phyloP scores from a whole-genome alignment of 441 rosid species.

The Flueggea neowawraea region DNA sequence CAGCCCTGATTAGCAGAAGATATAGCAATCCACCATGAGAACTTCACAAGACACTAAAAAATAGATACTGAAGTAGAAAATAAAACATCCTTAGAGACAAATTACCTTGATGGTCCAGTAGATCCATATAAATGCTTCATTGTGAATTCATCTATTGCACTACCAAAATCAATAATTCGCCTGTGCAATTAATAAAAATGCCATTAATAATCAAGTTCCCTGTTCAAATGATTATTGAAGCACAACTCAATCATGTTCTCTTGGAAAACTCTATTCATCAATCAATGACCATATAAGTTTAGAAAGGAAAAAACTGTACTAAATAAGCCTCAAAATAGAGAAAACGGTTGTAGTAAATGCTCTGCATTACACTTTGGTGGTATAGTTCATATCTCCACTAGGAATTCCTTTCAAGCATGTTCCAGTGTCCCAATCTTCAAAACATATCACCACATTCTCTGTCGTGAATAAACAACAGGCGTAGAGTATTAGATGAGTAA shows the following conservation, averaged over 20 bases:
- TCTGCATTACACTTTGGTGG: conserved; percentile 55
- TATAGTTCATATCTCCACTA: conserved; percentile 52
- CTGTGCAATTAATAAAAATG: conserved; percentile 35
- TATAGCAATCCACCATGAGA: conserved; percentile 8
- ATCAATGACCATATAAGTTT: too few relatives aligned
- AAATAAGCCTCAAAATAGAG: too few relatives aligned
- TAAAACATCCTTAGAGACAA: conserved; percentile 17
- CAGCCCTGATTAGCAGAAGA: conserved; percentile 55
- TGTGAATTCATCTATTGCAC: conserved; percentile 89
- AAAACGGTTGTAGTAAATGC: conserved; percentile 8
- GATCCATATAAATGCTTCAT: conserved; percentile 82
- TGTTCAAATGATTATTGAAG: not conserved
- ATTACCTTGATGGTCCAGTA: conserved; percentile 90
- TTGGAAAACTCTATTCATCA: too few relatives aligned
- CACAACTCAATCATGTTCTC: not conserved
- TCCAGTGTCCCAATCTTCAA: conserved; percentile 79
- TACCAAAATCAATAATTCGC: conserved; percentile 98
- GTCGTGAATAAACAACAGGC: conserved; percentile 5
- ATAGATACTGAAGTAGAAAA: conserved; percentile 6
- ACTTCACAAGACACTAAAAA: conserved; percentile 11
- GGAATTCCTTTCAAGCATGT: conserved; percentile 76
- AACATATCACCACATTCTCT: conserved; percentile 98
- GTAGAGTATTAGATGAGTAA: not conserved
- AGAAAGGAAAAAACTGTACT: too few relatives aligned
- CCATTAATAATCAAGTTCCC: conserved; percentile 6